Evolutionary conservation across 129 eudicot species (phyloP).

Genomic region (Dittrichia graveolens): DNA sequence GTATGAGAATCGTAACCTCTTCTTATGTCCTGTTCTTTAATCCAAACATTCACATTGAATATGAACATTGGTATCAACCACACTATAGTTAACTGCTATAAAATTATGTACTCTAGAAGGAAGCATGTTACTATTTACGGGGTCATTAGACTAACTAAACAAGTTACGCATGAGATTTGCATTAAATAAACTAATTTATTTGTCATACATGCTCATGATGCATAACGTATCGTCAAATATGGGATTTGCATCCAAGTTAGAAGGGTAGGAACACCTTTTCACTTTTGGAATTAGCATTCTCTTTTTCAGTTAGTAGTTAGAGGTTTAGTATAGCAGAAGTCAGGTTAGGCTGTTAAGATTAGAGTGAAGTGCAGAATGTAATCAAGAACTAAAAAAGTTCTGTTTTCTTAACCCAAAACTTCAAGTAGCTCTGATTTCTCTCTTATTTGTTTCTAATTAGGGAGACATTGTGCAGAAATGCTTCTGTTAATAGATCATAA

Average conservation of each 20-base stretch:
- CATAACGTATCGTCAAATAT: not conserved
- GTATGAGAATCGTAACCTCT: constrained; percentile 5
- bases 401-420: not conserved
- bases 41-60: not conserved
- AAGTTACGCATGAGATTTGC: constrained; percentile 26
- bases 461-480: not conserved
- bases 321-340: too few relatives aligned
- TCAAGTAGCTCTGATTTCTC: not conserved
- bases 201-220: constrained; percentile 12
- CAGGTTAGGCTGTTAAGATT: too few relatives aligned
- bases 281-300: too few relatives aligned
- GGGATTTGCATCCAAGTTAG: constrained; percentile 5
- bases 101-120: constrained; percentile 4
- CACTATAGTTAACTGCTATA: not conserved
- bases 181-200: constrained; percentile 24
- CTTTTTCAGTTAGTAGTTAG: too few relatives aligned
- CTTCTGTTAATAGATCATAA: not conserved
- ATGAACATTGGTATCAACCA: constrained; percentile 4
- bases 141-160: constrained; percentile 6
- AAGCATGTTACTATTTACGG: not conserved
- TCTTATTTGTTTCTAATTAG: not conserved
- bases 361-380: too few relatives aligned
- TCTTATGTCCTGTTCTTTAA: not conserved
- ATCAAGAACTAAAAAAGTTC: not conserved
- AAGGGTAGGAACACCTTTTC: too few relatives aligned